Conservation (phyloP, 1,284 basidiomycete genomes). For the Ustilago loliicola region DNA sequence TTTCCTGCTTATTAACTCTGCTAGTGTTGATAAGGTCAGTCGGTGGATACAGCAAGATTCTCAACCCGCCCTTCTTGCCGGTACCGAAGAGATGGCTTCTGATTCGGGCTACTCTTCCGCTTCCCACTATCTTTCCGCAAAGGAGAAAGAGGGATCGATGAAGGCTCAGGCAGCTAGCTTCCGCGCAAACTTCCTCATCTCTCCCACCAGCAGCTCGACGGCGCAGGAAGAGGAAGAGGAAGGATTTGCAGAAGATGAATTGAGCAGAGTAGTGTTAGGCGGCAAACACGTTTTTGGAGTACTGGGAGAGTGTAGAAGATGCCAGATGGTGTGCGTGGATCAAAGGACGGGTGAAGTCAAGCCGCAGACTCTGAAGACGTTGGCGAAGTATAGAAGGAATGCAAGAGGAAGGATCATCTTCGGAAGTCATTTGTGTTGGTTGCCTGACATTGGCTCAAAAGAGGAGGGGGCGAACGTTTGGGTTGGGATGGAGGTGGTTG, state of each 20-base stretch:
- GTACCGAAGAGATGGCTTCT: constrained; percentile 30
- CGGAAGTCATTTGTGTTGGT: constrained; percentile 44
- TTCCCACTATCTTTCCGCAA: neutral
- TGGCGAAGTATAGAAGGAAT: constrained; percentile 45
- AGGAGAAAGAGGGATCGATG: neutral
- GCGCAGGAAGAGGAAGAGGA: neutral
- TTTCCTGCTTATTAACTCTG: constrained; percentile 55
- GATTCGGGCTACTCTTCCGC: constrained; percentile 47
- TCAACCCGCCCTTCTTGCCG: neutral
- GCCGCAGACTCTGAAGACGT: constrained; percentile 44
- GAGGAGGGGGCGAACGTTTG: constrained; percentile 23
- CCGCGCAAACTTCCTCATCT: constrained; percentile 55
- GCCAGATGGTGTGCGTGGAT: constrained; percentile 59
- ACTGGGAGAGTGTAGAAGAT: constrained; percentile 50
- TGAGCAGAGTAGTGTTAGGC: constrained; percentile 36
- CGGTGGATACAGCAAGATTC: constrained; percentile 33
- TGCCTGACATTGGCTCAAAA: constrained; percentile 19
- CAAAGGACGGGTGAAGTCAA: constrained; percentile 42
- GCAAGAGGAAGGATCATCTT: constrained; percentile 44
- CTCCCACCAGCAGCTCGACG: neutral
- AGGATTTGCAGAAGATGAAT: constrained; percentile 36
- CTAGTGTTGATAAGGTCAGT: constrained; percentile 41
- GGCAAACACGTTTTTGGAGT: constrained; percentile 43
- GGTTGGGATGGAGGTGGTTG: constrained; percentile 42
- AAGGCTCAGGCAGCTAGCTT: constrained; percentile 43